Evolutionary conservation across 2,329 filamentous ascomycete genomes (phyloP).

Genomic region (Coleophoma cylindrospora): DNA sequence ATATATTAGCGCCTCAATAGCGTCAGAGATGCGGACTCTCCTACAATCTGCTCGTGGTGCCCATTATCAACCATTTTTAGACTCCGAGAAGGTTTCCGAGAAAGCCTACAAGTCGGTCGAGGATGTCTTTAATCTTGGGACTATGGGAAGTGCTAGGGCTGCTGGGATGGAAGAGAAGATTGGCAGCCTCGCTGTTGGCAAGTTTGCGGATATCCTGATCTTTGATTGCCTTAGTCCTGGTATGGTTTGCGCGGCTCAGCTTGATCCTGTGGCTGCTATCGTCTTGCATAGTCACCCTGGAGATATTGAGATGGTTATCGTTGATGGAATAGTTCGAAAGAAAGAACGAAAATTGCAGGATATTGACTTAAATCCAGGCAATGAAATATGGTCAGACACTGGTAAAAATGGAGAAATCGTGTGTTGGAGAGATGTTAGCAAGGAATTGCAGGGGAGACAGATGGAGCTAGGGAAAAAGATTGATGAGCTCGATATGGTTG

Average conservation of each 20-base stretch:
- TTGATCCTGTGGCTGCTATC: slow-evolving; percentile 37
- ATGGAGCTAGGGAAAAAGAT: slow-evolving; percentile 25
- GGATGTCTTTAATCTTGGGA: slow-evolving; percentile 43
- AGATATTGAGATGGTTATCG: slow-evolving; percentile 38
- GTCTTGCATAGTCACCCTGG: slow-evolving; percentile 33
- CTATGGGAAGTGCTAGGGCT: slow-evolving; percentile 38
- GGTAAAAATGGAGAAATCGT: slow-evolving; percentile 13
- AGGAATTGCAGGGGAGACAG: slow-evolving; percentile 23
- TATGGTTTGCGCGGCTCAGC: slow-evolving; percentile 35
- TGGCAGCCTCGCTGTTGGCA: slow-evolving; percentile 39
- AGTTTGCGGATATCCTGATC: slow-evolving; percentile 42
- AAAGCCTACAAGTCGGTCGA: slow-evolving; percentile 28
- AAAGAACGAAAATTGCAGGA: slow-evolving; percentile 15
- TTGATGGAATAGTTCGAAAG: slow-evolving; percentile 37
- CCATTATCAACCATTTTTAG: slow-evolving; percentile 23
- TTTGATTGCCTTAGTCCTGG: slow-evolving; percentile 35
- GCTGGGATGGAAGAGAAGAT: slow-evolving; percentile 34
- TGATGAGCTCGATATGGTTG: slow-evolving; percentile 25
- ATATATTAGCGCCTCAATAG: slow-evolving; percentile 24
- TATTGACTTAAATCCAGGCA: slow-evolving; percentile 7
- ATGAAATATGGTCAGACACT: slow-evolving; percentile 4
- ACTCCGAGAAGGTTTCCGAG: slow-evolving; percentile 17
- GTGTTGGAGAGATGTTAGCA: slow-evolving; percentile 27
- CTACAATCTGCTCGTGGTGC: slow-evolving; percentile 26
- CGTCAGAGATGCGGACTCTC: slow-evolving; percentile 27